A percentile compares a stretch with the other conserved stretches of the same genome.
Evolutionary conservation across 2,329 filamentous ascomycete genomes (phyloP).

Genomic region (Neoscytalidium dimidiatum): DNA sequence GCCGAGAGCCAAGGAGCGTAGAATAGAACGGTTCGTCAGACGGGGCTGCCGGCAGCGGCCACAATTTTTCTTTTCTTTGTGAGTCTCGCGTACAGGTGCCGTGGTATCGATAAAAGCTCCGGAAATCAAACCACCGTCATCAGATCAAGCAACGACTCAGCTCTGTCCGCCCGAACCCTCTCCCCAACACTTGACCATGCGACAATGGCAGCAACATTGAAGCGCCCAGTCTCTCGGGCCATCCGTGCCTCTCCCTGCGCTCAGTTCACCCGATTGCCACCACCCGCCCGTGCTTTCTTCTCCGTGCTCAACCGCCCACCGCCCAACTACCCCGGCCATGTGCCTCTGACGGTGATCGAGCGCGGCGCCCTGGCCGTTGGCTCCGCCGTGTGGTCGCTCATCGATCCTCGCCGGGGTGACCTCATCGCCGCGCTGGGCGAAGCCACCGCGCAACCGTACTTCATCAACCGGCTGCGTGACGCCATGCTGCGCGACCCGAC

Average conservation of each 20-base stretch:
- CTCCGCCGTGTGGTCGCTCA: constrained; percentile 60
- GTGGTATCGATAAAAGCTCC: constrained; percentile 12
- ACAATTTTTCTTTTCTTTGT: not conserved
- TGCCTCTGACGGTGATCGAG: constrained; percentile 80
- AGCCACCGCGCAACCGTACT: constrained; percentile 90
- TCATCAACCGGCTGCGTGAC: constrained; percentile 86
- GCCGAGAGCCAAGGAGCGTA: constrained; percentile 5
- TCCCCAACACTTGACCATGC: constrained; percentile 3
- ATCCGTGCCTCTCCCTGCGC: not conserved
- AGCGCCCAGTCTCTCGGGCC: not conserved
- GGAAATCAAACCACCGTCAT: constrained; percentile 4
- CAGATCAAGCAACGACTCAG: not conserved
- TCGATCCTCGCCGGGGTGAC: constrained; percentile 83
- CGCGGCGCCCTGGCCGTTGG: constrained; percentile 68
- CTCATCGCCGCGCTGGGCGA: constrained; percentile 94
- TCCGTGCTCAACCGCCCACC: constrained; percentile 82
- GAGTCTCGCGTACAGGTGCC: not conserved
- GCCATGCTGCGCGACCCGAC: constrained; percentile 85
- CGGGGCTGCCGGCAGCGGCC: not conserved
- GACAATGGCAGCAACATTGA: constrained; percentile 17
- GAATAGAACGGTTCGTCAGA: not conserved
- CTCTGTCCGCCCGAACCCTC: not conserved
- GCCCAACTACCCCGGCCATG: constrained; percentile 88
- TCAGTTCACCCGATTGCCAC: not conserved
- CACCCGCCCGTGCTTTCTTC: constrained; percentile 50